Evolutionary conservation across 2,329 filamentous ascomycete genomes (phyloP).

Genomic region (Paraconiothyrium brasiliense): DNA sequence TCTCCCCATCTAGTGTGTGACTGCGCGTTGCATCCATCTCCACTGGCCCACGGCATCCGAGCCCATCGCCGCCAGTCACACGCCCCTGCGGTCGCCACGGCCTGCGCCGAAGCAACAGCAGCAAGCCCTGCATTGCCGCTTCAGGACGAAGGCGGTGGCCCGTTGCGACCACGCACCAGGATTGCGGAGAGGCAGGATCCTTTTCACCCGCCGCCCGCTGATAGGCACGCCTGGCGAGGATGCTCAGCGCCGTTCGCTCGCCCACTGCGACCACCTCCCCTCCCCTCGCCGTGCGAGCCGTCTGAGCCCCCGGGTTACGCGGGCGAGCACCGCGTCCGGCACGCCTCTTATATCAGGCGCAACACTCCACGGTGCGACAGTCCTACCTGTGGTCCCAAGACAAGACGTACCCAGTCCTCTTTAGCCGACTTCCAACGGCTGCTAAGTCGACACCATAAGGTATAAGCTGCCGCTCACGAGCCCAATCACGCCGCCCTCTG

Average conservation of each 20-base stretch:
- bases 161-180: conserved; percentile 14
- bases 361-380: conserved; percentile 1
- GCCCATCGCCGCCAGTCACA: conserved; percentile 10
- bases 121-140: conserved; percentile 9
- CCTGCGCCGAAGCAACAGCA: conserved; percentile 6
- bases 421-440: conserved; percentile 14
- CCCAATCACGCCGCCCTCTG: background rate
- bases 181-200: conserved; percentile 15
- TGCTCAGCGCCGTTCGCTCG: conserved; percentile 1
- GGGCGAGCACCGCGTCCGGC: background rate
- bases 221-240: conserved; percentile 9
- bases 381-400: background rate
- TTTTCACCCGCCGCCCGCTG: conserved; percentile 10
- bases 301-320: background rate
- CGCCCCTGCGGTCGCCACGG: conserved; percentile 1
- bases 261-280: background rate
- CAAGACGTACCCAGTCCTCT: conserved; percentile 5
- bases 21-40: conserved; percentile 7
- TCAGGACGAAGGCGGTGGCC: conserved; percentile 13
- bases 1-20: conserved; percentile 7
- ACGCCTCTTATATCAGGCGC: background rate
- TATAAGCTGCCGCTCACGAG: conserved; percentile 8
- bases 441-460: conserved; percentile 7
- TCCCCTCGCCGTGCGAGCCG: background rate
- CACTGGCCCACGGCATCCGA: conserved; percentile 13